These are phyloP conservation scores for Apiotrichum sp. DNA, from an alignment of 1,284 basidiomycete species.

Conservation along the genomic window DNA sequence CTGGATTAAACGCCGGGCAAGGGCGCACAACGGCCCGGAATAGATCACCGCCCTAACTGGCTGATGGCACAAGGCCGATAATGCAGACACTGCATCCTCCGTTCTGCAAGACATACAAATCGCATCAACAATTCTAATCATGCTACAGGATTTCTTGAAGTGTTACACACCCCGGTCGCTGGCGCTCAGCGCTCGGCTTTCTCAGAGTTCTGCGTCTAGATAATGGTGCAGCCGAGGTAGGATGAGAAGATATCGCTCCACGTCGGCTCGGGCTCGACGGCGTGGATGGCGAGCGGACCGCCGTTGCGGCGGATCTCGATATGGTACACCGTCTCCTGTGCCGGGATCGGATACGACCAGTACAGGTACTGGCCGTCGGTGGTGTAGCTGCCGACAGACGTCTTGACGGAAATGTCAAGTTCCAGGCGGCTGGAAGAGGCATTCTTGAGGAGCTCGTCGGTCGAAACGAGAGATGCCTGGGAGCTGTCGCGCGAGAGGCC, in stretches of 20 bases:
- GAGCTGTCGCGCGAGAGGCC: conserved; percentile 8
- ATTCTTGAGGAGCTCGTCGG: conserved; percentile 1
- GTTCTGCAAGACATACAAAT: no score
- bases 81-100: no score
- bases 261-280: background rate
- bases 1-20: no score
- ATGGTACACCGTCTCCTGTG: conserved; percentile 53
- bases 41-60: no score
- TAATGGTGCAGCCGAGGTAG: background rate
- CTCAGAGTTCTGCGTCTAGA: no score
- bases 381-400: conserved; percentile 63
- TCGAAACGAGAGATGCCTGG: conserved; percentile 5
- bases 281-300: conserved; percentile 47
- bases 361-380: conserved; percentile 62
- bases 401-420: conserved; percentile 49
- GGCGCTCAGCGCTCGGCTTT: no score
- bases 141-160: no score
- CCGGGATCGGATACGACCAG: conserved; percentile 79
- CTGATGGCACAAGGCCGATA: no score
- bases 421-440: conserved; percentile 13
- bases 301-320: conserved; percentile 61
- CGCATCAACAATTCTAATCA: no score
- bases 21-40: no score
- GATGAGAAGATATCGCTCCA: conserved; percentile 6
- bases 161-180: no score